Conservation (phyloP, 2,329 filamentous ascomycete genomes). For the Dothistroma septosporum region DNA sequence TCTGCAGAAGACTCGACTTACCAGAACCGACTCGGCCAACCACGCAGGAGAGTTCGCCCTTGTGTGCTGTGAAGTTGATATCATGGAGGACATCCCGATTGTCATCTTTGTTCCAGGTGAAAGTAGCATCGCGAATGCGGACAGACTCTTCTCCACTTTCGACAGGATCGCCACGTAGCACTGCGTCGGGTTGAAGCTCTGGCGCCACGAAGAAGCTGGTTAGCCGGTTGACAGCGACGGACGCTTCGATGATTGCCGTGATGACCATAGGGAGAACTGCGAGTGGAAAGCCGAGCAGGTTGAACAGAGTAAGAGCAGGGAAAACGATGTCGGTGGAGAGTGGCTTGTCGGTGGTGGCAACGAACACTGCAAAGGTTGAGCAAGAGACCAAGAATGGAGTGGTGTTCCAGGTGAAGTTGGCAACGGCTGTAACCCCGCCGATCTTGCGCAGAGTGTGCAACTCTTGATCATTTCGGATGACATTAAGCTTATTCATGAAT, state of each 20-base stretch:
- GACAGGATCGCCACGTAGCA: conserved; percentile 63
- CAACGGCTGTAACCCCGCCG: conserved; percentile 85
- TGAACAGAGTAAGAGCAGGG: conserved; percentile 88
- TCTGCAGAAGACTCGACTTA: conserved; percentile 88
- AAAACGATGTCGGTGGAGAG: conserved; percentile 94
- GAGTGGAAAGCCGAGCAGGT: conserved; percentile 89
- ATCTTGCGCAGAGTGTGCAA: conserved; percentile 94
- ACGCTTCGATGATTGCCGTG: conserved; percentile 89
- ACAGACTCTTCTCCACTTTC: conserved; percentile 82
- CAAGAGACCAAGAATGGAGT: conserved; percentile 97
- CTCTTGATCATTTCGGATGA: conserved; percentile 92
- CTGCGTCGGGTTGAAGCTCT: conserved; percentile 82
- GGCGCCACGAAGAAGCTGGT: conserved; percentile 82
- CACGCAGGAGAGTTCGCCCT: conserved; percentile 88
- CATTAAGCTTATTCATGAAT: conserved; percentile 96
- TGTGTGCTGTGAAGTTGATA: conserved; percentile 83
- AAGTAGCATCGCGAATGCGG: conserved; percentile 75
- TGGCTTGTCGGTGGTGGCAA: conserved; percentile 73
- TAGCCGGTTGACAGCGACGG: conserved; percentile 82
- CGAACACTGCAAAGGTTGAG: conserved; percentile 91
- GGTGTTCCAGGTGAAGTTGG: conserved; percentile 97
- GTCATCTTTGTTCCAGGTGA: conserved; percentile 90
- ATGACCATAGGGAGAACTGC: conserved; percentile 97
- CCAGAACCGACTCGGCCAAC: conserved; percentile 92
- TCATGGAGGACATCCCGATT: conserved; percentile 65